Percentiles rank a stretch among this genome's conserved stretches.
Evolutionary conservation across 2,329 filamentous ascomycete species (phyloP).

Genomic region (Aspergillus unguis): DNA sequence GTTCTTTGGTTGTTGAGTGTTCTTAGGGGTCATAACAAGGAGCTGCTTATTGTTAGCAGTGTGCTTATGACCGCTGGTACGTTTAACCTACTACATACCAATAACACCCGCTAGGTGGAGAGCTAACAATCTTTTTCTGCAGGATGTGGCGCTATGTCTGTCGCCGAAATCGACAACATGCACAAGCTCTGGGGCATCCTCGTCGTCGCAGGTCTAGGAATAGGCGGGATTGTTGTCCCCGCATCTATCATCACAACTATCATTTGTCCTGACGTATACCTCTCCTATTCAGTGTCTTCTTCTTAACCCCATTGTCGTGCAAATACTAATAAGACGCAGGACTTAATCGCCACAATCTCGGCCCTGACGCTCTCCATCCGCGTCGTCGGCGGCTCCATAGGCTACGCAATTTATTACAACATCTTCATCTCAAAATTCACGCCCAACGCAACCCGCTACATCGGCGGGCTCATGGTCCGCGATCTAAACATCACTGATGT

Average conservation of each 20-base stretch:
- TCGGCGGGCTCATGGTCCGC: constrained; percentile 50
- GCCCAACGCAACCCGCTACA: constrained; percentile 45
- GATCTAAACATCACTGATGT: constrained; percentile 51
- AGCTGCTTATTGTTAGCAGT: constrained; percentile 58
- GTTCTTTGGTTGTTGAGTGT: constrained; percentile 57
- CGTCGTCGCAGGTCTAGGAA: constrained; percentile 60
- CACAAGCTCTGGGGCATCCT: constrained; percentile 55
- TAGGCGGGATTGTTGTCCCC: constrained; percentile 66
- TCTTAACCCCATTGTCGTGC: too few relatives aligned
- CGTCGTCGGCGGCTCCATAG: constrained; percentile 64
- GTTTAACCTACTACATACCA: constrained; percentile 3
- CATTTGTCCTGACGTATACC: constrained; percentile 60
- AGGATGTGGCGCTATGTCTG: constrained; percentile 55
- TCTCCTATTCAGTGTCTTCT: too few relatives aligned
- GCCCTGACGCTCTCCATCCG: constrained; percentile 68
- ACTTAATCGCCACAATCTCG: constrained; percentile 66
- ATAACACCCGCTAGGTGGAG: neutral
- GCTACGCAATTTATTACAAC: constrained; percentile 59
- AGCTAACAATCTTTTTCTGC: neutral
- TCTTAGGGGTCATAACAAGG: constrained; percentile 57
- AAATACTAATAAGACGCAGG: constrained; percentile 21
- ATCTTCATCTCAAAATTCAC: constrained; percentile 48
- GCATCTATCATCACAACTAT: constrained; percentile 67
- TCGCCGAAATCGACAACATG: constrained; percentile 53
- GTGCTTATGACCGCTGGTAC: constrained; percentile 62